phyloP scores from a whole-genome alignment of 148 eudicot species.

The Fallopia convolvulus region DNA sequence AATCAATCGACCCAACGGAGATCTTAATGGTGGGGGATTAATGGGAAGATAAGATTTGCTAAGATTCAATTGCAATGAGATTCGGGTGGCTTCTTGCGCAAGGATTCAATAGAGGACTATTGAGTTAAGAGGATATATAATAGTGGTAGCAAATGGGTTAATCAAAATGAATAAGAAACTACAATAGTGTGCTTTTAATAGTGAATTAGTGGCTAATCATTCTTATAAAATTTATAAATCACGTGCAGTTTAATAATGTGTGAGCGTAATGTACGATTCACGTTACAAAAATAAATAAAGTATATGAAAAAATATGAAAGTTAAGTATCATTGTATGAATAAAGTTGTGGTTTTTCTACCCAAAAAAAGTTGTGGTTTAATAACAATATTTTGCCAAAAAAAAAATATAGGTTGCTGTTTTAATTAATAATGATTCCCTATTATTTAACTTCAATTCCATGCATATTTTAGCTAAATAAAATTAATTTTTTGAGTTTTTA shows the following conservation, averaged over 20 bases:
- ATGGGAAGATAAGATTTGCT: not conserved
- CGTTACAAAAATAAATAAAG: not conserved
- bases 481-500: no score
- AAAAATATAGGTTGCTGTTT: no score
- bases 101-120: not conserved
- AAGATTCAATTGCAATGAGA: not conserved
- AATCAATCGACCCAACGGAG: no score
- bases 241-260: not conserved
- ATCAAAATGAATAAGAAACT: not conserved
- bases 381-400: not conserved
- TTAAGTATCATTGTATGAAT: not conserved
- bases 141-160: not conserved
- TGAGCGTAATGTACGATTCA: not conserved
- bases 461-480: no score
- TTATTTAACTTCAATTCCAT: no score
- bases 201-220: not conserved
- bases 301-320: not conserved
- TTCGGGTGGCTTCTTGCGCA: not conserved
- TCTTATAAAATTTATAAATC: not conserved
- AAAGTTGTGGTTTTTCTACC: not conserved
- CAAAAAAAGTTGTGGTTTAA: not conserved
- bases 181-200: not conserved
- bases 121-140: not conserved
- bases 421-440: no score
- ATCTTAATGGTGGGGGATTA: not conserved